Evolutionary conservation across 2,329 filamentous ascomycete species (phyloP).

Genomic region (Teratosphaeria pseudoeucalypti): DNA sequence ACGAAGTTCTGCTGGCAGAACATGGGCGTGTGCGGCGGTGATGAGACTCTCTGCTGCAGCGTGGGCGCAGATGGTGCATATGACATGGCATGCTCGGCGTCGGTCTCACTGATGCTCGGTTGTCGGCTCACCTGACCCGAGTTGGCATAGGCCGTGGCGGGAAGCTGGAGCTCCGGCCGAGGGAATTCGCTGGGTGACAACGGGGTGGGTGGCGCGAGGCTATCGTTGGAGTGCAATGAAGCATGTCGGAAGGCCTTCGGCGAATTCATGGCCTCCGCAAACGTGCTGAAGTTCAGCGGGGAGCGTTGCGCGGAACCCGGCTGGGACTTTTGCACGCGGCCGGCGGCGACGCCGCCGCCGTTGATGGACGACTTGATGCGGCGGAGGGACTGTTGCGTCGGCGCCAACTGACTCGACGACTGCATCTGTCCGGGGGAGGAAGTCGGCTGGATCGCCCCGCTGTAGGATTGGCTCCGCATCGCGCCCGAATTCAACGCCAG

Average conservation of each 20-base stretch:
- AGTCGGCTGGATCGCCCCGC: conserved; percentile 25
- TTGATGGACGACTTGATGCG: conserved; percentile 39
- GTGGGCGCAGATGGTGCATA: conserved; percentile 15
- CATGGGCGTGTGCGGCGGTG: conserved; percentile 38
- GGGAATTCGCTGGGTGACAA: conserved; percentile 34
- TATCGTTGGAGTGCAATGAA: conserved; percentile 23
- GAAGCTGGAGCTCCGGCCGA: conserved; percentile 13
- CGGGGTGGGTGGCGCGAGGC: conserved; percentile 39
- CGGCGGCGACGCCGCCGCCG: conserved; percentile 30
- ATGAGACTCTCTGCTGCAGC: conserved; percentile 26
- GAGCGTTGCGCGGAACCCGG: conserved; percentile 39
- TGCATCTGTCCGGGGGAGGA: conserved; percentile 25
- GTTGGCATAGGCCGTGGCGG: conserved; percentile 32
- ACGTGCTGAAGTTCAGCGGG: conserved; percentile 33
- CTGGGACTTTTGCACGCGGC: conserved; percentile 37
- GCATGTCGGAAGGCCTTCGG: conserved; percentile 33
- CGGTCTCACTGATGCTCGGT: conserved; percentile 30
- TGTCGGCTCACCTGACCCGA: conserved; percentile 25
- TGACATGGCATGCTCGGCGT: conserved; percentile 19
- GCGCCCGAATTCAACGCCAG: not conserved
- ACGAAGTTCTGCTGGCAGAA: conserved; percentile 20
- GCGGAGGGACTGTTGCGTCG: conserved; percentile 52
- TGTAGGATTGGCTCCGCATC: not conserved
- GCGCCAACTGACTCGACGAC: conserved; percentile 46
- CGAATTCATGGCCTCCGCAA: conserved; percentile 38